Conservation (phyloP, 2,329 filamentous ascomycete genomes). For the Pezizomycotina sp. region DNA sequence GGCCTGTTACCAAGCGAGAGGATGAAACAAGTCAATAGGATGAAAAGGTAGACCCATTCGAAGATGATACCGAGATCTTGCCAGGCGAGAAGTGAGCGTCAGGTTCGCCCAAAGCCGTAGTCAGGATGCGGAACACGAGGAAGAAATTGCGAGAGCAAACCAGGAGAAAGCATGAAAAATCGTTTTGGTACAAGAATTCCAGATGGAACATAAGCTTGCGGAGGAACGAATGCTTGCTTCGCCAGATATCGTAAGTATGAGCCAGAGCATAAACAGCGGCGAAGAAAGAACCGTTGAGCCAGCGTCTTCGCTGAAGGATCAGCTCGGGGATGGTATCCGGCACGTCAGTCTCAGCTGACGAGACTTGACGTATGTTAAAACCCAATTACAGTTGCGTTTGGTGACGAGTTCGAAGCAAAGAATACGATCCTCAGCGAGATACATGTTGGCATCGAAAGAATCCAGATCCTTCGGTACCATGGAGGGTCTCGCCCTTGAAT, state of each 20-base stretch:
- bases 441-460: constrained; percentile 99
- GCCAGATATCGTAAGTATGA: constrained; percentile 92
- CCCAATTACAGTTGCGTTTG: constrained; percentile 94
- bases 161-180: constrained; percentile 98
- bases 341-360: constrained; percentile 91
- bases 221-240: constrained; percentile 72
- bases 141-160: constrained; percentile 98
- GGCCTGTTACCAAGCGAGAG: constrained; percentile 86
- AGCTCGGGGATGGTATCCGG: constrained; percentile 87
- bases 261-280: constrained; percentile 87
- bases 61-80: constrained; percentile 73
- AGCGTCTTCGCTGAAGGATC: constrained; percentile 86
- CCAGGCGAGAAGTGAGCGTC: constrained; percentile 60
- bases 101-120: constrained; percentile 57
- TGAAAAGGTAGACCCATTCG: constrained; percentile 88
- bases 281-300: constrained; percentile 97
- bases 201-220: constrained; percentile 80
- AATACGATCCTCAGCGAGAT: constrained; percentile 94
- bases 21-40: constrained; percentile 86
- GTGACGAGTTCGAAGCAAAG: constrained; percentile 96
- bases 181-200: constrained; percentile 85
- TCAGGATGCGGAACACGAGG: constrained; percentile 93
- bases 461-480: constrained; percentile 85
- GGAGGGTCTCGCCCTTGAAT: constrained; percentile 92
- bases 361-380: constrained; percentile 97